Percentiles rank a stretch among this genome's conserved stretches.
Evolutionary conservation across 2,329 filamentous ascomycete genomes (phyloP).

Genomic region (Didymella lethalis): DNA sequence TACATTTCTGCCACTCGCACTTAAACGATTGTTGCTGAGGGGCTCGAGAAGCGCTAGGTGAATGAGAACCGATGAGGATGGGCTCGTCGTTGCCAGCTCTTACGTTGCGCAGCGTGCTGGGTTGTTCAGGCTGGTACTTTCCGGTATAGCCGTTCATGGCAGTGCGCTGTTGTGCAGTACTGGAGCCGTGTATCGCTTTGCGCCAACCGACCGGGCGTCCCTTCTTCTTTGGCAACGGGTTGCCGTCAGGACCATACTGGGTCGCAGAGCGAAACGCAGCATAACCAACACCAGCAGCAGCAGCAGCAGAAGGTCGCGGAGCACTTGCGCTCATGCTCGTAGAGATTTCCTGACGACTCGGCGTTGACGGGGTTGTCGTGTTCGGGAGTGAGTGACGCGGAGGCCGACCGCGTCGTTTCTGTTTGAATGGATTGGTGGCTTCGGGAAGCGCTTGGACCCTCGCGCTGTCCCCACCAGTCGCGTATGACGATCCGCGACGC

Average conservation of each 20-base stretch:
- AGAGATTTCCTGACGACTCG: slow-evolving; percentile 23
- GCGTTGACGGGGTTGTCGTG: slow-evolving; percentile 27
- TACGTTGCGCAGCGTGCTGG: slow-evolving; percentile 40
- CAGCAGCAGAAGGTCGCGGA: slow-evolving; percentile 22
- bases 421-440: slow-evolving; percentile 44
- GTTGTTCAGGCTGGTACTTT: slow-evolving; percentile 29
- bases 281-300: slow-evolving; percentile 49
- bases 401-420: slow-evolving; percentile 48
- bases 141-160: slow-evolving; percentile 30
- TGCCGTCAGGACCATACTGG: slow-evolving; percentile 43
- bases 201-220: slow-evolving; percentile 61
- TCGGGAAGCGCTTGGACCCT: slow-evolving; percentile 42
- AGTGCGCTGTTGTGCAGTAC: slow-evolving; percentile 36
- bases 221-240: slow-evolving; percentile 53
- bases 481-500: slow-evolving; percentile 27
- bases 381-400: slow-evolving; percentile 43
- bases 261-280: slow-evolving; percentile 51
- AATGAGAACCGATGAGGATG: slow-evolving; percentile 41
- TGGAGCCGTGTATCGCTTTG: slow-evolving; percentile 56
- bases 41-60: slow-evolving; percentile 41
- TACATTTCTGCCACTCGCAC: slow-evolving; percentile 66
- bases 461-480: slow-evolving; percentile 32
- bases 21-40: slow-evolving; percentile 58
- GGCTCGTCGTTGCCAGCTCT: slow-evolving; percentile 26
- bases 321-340: slow-evolving; percentile 39